Percentiles rank a stretch among this genome's conserved stretches.
Conservation (phyloP, 805 yeast genomes). For the Blastobotrys americana region DNA sequence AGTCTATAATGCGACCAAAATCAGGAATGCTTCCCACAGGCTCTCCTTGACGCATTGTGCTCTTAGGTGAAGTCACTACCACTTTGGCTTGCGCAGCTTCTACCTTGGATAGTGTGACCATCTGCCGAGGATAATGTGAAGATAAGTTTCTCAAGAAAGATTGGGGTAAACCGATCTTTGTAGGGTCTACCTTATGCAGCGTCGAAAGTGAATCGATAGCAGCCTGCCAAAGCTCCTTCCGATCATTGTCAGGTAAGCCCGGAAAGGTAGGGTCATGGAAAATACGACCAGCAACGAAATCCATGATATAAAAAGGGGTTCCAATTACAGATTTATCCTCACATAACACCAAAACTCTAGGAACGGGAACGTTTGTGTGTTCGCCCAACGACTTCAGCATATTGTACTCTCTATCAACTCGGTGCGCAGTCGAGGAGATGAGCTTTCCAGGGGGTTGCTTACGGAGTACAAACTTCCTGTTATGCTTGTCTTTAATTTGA, state of each 20-base stretch:
- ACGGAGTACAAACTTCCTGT: slow-evolving; percentile 42
- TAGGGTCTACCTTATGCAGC: slow-evolving; percentile 45
- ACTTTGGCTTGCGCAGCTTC: slow-evolving; percentile 33
- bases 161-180: slow-evolving; percentile 40
- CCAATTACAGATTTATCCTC: slow-evolving; percentile 51
- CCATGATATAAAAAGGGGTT: slow-evolving; percentile 54
- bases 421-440: slow-evolving; percentile 51
- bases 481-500: slow-evolving; percentile 37
- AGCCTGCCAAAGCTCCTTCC: slow-evolving; percentile 38
- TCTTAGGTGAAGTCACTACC: slow-evolving; percentile 17
- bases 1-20: slow-evolving; percentile 37
- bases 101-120: slow-evolving; percentile 40
- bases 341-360: slow-evolving; percentile 44
- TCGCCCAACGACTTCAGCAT: slow-evolving; percentile 37
- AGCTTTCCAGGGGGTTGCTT: slow-evolving; percentile 49
- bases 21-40: slow-evolving; percentile 43
- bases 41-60: slow-evolving; percentile 16
- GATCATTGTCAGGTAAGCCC: slow-evolving; percentile 28
- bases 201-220: slow-evolving; percentile 42
- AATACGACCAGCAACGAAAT: slow-evolving; percentile 48
- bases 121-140: slow-evolving; percentile 48
- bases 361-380: slow-evolving; percentile 44
- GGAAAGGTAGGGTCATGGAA: slow-evolving; percentile 48
- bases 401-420: slow-evolving; percentile 54
- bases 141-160: slow-evolving; percentile 34